Percentiles rank a stretch among this genome's conserved stretches.
phyloP scores from a whole-genome alignment of 805 yeast genomes.

The Candida insectalens region DNA sequence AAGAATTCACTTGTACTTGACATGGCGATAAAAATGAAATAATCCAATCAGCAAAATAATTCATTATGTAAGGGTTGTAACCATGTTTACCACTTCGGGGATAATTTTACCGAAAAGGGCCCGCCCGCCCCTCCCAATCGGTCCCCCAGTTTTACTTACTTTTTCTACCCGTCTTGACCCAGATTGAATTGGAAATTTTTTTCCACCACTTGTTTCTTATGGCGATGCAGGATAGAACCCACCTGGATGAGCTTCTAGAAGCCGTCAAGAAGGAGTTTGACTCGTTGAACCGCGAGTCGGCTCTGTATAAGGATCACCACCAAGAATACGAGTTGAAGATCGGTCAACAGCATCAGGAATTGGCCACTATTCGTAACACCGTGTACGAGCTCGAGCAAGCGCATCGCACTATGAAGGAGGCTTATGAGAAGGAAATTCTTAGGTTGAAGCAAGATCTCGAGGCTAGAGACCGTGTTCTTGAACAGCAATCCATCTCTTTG shows the following conservation, averaged over 20 bases:
- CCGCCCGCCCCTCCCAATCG: too few relatives aligned
- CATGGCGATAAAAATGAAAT: slow-evolving; percentile 9
- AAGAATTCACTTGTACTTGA: slow-evolving; percentile 53
- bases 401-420: slow-evolving; percentile 90
- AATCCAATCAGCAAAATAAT: too few relatives aligned
- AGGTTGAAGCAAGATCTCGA: slow-evolving; percentile 82
- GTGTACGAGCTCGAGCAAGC: slow-evolving; percentile 91
- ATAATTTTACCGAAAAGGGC: too few relatives aligned
- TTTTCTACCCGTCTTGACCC: too few relatives aligned
- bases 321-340: slow-evolving; percentile 87
- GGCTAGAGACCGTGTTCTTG: slow-evolving; percentile 55
- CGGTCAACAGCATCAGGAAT: slow-evolving; percentile 85
- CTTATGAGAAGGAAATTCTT: slow-evolving; percentile 87
- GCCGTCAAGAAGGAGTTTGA: slow-evolving; percentile 91
- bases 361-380: slow-evolving; percentile 89
- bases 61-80: too few relatives aligned
- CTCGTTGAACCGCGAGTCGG: slow-evolving; percentile 74
- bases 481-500: slow-evolving; percentile 29
- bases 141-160: too few relatives aligned
- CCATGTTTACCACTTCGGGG: too few relatives aligned
- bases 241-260: slow-evolving; percentile 65
- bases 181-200: too few relatives aligned
- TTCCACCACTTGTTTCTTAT: too few relatives aligned
- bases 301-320: slow-evolving; percentile 77
- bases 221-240: slow-evolving; percentile 21